Base-by-base conservation (phyloP, 164 flowering plant genomes). In the Echeveria elegans region DNA sequence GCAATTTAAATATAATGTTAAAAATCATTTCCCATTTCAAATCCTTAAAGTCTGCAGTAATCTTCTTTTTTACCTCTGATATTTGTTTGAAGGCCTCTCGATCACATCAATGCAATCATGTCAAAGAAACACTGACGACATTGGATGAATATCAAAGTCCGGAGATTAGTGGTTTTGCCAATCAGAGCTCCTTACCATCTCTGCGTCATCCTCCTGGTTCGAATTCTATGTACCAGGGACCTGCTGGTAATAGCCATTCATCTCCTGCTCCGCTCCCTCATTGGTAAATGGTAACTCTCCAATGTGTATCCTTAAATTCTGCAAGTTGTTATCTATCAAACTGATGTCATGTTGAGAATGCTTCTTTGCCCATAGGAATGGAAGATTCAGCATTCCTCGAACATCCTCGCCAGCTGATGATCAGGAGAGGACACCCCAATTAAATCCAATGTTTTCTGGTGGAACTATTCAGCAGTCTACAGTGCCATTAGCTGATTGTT, bases 361-460 rank as follows among this genome's bases (percentile, higher is more conserved):
- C 38, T 68, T 64, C 24, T 62, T 63, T n/a, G n/a, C n/a, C n/a
- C n/a, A n/a, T 72, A 82, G 90, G 83, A 89, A 89, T 78, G 79
- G 79, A 63, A 86, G 97, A 74, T 82, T 74, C 73, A 77, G 68
- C 41, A 74, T 72, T 71, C 82, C 89, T 23, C 83, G 88, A 72
- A 40, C 85, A 68, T 75, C 88, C 67, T 77, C 85, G 37, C 77
- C 95, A 24, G 78, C 77, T 60, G 97, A 89, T 70, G 96, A 93
- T 66, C 96, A 88, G 73, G 90, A 88, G 62, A 81, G 89, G 69
- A 63, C 81, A 72, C 94, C 88, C 50, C 92, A 83, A 19, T 86
- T 82, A 68, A 88, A 76, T 72, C 87, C 82, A 64, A 78, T 89
- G 82, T 63, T 83, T 15, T 72, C 97, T 60, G 76, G 79, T 31